Conservation (phyloP, 108 stramenopile genomes). For the Conticribra weissflogii region DNA sequence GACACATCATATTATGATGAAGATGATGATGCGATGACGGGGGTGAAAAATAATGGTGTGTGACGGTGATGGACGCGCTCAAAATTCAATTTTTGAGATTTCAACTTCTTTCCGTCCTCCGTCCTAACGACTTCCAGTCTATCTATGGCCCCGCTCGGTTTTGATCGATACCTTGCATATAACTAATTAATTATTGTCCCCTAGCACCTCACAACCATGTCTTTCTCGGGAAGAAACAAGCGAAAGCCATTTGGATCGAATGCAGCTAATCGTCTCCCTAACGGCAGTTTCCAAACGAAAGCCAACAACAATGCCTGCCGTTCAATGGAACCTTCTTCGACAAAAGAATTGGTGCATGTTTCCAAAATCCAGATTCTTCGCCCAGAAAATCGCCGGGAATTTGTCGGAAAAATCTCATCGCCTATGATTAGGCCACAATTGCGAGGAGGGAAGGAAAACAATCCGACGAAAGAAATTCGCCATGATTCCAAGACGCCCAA, state of each 20-base stretch:
- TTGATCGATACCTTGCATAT: not conserved
- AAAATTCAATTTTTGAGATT: too few relatives aligned
- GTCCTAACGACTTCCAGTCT: too few relatives aligned
- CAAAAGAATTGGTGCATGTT: not conserved
- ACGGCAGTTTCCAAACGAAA: not conserved
- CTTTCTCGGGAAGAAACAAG: slow-evolving; percentile 3
- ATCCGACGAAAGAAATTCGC: slow-evolving; percentile 5
- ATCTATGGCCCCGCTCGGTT: not conserved
- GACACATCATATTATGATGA: too few relatives aligned
- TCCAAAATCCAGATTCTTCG: not conserved
- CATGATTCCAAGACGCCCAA: slow-evolving; percentile 52
- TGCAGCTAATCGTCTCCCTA: slow-evolving; percentile 23
- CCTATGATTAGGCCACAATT: slow-evolving; percentile 1
- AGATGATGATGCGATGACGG: too few relatives aligned
- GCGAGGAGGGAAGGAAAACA: not conserved
- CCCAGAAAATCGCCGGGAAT: not conserved
- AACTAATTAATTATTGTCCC: not conserved
- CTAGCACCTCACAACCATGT: not conserved
- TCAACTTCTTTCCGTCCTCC: too few relatives aligned
- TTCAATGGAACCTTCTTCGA: not conserved
- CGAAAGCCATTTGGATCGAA: slow-evolving; percentile 38
- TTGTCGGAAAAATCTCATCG: not conserved
- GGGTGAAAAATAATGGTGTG: too few relatives aligned
- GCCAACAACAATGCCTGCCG: not conserved
- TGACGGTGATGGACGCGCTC: too few relatives aligned